These are phyloP conservation scores for Colletotrichum cordylinicola DNA, from an alignment of 2,329 filamentous ascomycete species.

Conservation along the genomic window DNA sequence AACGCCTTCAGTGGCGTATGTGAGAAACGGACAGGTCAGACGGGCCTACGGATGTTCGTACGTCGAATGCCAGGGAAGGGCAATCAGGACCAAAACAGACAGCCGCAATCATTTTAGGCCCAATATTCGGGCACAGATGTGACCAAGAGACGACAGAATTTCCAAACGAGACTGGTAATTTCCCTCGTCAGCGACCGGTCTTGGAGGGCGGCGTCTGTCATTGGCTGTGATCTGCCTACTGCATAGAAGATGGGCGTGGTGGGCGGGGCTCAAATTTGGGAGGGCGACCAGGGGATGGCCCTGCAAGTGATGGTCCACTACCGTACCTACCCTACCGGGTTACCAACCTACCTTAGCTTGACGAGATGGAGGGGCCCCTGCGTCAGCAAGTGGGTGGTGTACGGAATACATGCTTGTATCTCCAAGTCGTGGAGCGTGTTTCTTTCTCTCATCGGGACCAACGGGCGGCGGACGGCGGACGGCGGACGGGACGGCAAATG, in stretches of 20 bases:
- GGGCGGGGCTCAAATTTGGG: background rate
- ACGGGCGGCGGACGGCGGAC: background rate
- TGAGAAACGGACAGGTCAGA: background rate
- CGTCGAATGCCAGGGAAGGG: background rate
- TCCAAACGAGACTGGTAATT: slow-evolving; percentile 14
- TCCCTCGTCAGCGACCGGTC: slow-evolving; percentile 2
- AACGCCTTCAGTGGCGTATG: background rate
- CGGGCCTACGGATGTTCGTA: background rate
- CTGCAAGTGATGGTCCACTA: background rate
- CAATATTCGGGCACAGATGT: background rate
- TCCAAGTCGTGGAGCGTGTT: background rate
- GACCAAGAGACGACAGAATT: background rate
- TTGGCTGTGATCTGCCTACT: background rate
- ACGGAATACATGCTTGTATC: background rate
- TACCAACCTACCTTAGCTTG: background rate
- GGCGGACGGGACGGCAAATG: background rate
- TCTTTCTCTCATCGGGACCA: background rate
- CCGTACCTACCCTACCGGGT: background rate
- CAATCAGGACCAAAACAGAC: background rate
- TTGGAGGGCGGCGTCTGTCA: background rate
- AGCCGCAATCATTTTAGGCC: background rate
- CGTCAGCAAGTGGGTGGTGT: background rate
- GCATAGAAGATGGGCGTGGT: background rate
- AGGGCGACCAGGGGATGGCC: background rate
- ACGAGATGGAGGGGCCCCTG: background rate